Conservation (phyloP, 331 rosid genomes). For the Telfairia occidentalis region DNA sequence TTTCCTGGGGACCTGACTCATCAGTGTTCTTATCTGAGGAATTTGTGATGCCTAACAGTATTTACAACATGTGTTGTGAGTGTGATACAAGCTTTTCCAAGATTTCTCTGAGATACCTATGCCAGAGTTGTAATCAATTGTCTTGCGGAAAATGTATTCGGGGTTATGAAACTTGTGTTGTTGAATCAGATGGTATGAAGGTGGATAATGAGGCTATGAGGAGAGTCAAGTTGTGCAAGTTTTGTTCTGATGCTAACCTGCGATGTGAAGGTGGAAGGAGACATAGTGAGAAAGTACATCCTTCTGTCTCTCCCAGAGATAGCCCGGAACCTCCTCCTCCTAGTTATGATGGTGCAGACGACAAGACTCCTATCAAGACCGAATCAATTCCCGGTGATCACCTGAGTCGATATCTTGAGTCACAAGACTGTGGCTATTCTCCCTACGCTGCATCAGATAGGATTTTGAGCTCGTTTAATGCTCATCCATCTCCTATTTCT, state of each 20-base stretch:
- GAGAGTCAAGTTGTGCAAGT: slow-evolving; percentile 41
- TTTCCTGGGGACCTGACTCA: slow-evolving; percentile 41
- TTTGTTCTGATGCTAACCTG: slow-evolving; percentile 36
- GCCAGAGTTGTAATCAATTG: slow-evolving; percentile 64
- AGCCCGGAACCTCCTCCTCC: slow-evolving; percentile 76
- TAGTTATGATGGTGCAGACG: slow-evolving; percentile 34
- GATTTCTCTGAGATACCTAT: slow-evolving; percentile 32
- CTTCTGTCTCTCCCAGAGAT: slow-evolving; percentile 61
- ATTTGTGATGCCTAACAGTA: slow-evolving; percentile 46
- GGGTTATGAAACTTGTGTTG: slow-evolving; percentile 33
- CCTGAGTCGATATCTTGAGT: slow-evolving; percentile 32
- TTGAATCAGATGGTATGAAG: slow-evolving; percentile 22
- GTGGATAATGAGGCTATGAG: slow-evolving; percentile 20
- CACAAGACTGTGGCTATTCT: slow-evolving; percentile 39
- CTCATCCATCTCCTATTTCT: slow-evolving; percentile 40
- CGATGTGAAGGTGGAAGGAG: slow-evolving; percentile 38
- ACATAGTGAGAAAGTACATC: slow-evolving; percentile 61
- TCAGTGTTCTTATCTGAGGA: slow-evolving; percentile 21
- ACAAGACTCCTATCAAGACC: slow-evolving; percentile 27
- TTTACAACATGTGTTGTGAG: slow-evolving; percentile 53
- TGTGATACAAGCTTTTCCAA: slow-evolving; percentile 30
- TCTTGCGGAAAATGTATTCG: slow-evolving; percentile 52
- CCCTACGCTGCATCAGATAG: slow-evolving; percentile 28
- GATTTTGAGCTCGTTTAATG: slow-evolving; percentile 38
- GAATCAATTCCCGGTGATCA: slow-evolving; percentile 39